phyloP scores from a whole-genome alignment of 2,329 filamentous ascomycete species.

The Epichloe sp. region DNA sequence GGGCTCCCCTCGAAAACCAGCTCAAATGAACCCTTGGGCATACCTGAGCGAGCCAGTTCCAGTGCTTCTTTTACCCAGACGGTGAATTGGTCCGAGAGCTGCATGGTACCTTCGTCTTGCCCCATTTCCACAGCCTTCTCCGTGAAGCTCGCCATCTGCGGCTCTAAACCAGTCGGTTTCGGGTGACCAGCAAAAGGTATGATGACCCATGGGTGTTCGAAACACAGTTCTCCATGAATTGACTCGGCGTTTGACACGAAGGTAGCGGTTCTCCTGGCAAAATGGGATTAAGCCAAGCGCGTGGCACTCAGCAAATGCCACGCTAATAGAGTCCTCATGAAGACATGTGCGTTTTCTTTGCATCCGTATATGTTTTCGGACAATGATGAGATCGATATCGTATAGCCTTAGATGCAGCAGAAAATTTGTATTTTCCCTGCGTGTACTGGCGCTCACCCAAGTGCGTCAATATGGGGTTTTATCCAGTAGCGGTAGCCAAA shows the following conservation, averaged over 20 bases:
- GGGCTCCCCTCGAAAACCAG: background rate
- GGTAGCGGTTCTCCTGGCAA: background rate
- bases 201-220: background rate
- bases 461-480: background rate
- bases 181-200: background rate
- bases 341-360: background rate
- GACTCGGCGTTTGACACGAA: background rate
- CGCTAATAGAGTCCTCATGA: background rate
- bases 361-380: background rate
- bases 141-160: background rate
- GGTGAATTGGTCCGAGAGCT: background rate
- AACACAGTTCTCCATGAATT: background rate
- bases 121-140: background rate
- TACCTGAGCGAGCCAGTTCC: background rate
- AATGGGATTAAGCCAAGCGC: background rate
- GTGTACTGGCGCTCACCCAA: background rate
- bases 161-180: background rate
- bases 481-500: background rate
- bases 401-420: background rate
- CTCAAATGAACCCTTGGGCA: background rate
- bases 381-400: background rate
- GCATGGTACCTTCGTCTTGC: background rate
- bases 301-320: background rate
- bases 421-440: background rate
- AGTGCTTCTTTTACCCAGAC: background rate